Evolutionary conservation across 371 early-diverging fungal genomes (phyloP).

Genomic region (Lichtheimia ramosa): DNA sequence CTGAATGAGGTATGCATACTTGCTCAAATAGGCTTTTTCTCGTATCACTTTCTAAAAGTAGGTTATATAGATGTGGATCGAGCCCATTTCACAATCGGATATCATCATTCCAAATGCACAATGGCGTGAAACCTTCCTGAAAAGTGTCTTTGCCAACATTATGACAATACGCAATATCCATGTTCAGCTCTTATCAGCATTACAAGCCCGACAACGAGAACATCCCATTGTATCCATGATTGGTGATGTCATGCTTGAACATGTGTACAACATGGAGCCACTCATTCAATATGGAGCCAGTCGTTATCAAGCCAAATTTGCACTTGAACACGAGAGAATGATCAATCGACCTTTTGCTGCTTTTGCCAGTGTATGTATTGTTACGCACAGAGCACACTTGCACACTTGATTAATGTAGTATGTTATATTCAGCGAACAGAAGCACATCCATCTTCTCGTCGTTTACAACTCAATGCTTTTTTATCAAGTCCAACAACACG

Average conservation of each 20-base stretch:
- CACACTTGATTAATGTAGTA: neutral
- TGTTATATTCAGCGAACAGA: constrained; percentile 28
- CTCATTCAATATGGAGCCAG: constrained; percentile 87
- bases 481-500: constrained; percentile 82
- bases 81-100: constrained; percentile 60
- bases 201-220: constrained; percentile 74
- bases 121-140: constrained; percentile 64
- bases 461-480: constrained; percentile 76
- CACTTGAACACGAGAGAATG: constrained; percentile 73
- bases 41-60: neutral
- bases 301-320: constrained; percentile 78
- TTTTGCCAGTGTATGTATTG: constrained; percentile 63
- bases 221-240: constrained; percentile 71
- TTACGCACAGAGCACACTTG: too few relatives aligned
- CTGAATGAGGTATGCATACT: constrained; percentile 22
- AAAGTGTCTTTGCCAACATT: constrained; percentile 82
- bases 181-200: constrained; percentile 62
- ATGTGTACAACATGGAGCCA: constrained; percentile 69
- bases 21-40: neutral
- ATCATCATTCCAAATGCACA: constrained; percentile 65
- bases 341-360: constrained; percentile 63
- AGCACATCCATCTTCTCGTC: constrained; percentile 74
- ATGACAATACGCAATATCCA: constrained; percentile 71
- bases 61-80: constrained; percentile 51
- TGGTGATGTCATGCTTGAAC: constrained; percentile 80